Percentiles rank a stretch among this genome's conserved stretches.
Evolutionary conservation across 2,329 filamentous ascomycete genomes (phyloP).

Genomic region (Delphinella strobiligena): DNA sequence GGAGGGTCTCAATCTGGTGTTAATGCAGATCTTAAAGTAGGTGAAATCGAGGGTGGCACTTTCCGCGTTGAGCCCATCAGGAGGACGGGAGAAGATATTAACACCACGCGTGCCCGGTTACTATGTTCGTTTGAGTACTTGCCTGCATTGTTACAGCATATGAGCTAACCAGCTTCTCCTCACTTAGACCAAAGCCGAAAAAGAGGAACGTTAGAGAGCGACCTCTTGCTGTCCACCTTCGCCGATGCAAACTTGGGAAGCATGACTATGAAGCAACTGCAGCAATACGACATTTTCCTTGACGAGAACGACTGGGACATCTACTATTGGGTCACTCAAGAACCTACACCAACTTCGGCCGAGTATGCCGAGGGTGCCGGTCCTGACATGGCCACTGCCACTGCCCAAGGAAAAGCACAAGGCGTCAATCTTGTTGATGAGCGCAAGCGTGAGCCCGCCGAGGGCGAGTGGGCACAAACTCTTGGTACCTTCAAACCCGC

Average conservation of each 20-base stretch:
- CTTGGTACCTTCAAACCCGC: conserved; percentile 88
- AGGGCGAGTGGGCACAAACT: conserved; percentile 93
- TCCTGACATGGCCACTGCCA: conserved; percentile 29
- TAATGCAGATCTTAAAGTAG: conserved; percentile 62
- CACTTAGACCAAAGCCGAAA: conserved; percentile 91
- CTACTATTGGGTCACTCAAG: conserved; percentile 98
- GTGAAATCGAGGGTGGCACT: conserved; percentile 73
- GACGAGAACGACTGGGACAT: conserved; percentile 99
- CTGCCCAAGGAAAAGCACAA: conserved; percentile 33
- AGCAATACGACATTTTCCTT: conserved; percentile 25
- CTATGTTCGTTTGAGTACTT: conserved; percentile 42
- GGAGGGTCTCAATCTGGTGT: conserved; percentile 31
- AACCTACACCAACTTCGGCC: conserved; percentile 48
- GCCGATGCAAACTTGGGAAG: conserved; percentile 63
- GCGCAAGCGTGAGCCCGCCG: conserved; percentile 33
- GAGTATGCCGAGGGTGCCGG: conserved; percentile 43
- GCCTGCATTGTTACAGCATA: conserved; percentile 2
- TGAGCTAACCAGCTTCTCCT: conserved; percentile 13
- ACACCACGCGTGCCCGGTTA: conserved; percentile 80
- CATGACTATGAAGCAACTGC: conserved; percentile 46
- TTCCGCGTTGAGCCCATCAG: conserved; percentile 88
- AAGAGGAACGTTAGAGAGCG: conserved; percentile 87
- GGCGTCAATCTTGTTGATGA: conserved; percentile 21
- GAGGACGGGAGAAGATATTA: conserved; percentile 67
- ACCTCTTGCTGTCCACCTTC: conserved; percentile 93